These are phyloP conservation scores for Diaporthe sp. DNA, from an alignment of 2,329 filamentous ascomycete genomes.

Conservation along the genomic window DNA sequence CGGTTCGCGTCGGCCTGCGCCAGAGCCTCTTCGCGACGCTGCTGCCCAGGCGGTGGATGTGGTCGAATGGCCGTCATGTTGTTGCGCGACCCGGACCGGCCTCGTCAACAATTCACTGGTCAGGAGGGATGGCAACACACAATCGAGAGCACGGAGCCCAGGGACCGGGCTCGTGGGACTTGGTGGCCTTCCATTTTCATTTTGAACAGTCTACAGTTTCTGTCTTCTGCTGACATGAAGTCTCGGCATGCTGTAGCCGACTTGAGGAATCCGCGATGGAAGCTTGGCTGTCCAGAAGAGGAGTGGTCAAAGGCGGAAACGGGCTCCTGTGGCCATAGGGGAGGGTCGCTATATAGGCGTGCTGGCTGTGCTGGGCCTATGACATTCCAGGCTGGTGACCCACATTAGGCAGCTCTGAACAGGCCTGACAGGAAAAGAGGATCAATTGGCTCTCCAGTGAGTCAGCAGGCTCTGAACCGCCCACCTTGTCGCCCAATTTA, in stretches of 20 bases:
- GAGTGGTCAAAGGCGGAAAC: background rate
- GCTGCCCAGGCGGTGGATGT: background rate
- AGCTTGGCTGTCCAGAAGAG: conserved; percentile 21
- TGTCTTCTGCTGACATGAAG: background rate
- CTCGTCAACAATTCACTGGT: background rate
- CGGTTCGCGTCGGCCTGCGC: background rate
- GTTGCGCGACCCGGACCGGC: background rate
- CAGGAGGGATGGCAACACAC: background rate
- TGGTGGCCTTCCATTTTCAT: background rate
- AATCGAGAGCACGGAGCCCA: background rate
- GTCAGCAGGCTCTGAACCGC: conserved; percentile 13
- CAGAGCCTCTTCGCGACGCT: background rate
- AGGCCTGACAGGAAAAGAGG: background rate
- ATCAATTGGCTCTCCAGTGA: background rate
- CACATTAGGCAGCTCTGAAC: conserved; percentile 4
- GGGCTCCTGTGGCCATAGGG: background rate
- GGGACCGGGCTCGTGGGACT: background rate
- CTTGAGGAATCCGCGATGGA: conserved; percentile 17
- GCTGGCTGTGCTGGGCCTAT: background rate
- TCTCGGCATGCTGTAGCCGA: background rate
- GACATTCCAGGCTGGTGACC: background rate
- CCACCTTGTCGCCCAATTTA: background rate
- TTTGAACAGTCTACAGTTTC: background rate
- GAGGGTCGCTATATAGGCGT: background rate
- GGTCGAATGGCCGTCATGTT: conserved; percentile 12